Evolutionary conservation across 1,284 basidiomycete genomes (phyloP).

Genomic region (Austroboletus niveus): DNA sequence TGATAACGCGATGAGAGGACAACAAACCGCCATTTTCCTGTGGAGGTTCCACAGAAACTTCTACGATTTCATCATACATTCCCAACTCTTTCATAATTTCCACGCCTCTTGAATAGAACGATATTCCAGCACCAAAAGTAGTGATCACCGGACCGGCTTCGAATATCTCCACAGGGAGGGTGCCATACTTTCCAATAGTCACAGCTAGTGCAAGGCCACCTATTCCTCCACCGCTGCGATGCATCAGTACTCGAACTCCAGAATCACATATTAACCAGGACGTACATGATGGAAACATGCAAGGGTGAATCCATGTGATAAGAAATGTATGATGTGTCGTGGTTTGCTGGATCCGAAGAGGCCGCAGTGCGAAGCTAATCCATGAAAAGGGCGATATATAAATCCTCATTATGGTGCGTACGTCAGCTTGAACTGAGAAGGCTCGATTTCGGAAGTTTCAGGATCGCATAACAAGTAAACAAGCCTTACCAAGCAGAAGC

Average conservation of each 20-base stretch:
- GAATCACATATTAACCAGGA: not conserved
- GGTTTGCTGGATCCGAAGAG: not conserved
- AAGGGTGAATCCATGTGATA: not conserved
- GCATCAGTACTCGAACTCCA: not conserved
- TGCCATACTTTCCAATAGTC: slow-evolving; percentile 28
- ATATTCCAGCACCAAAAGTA: slow-evolving; percentile 38
- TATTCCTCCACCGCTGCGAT: slow-evolving; percentile 37
- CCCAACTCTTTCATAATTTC: slow-evolving; percentile 35
- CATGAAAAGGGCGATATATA: not conserved
- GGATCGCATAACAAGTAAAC: too few species aligned
- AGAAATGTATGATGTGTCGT: not conserved
- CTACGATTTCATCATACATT: slow-evolving; percentile 19
- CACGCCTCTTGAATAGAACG: slow-evolving; percentile 36
- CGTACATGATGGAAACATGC: slow-evolving; percentile 2
- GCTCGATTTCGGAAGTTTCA: too few species aligned
- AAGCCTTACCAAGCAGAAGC: too few species aligned
- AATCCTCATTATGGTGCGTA: not conserved
- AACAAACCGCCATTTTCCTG: slow-evolving; percentile 15
- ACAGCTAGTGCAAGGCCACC: slow-evolving; percentile 39
- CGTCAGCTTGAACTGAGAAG: not conserved
- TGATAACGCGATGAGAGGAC: not conserved
- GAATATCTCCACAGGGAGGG: slow-evolving; percentile 32
- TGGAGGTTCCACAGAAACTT: slow-evolving; percentile 9
- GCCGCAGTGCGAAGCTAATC: not conserved
- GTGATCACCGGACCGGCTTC: slow-evolving; percentile 36